phyloP scores from a whole-genome alignment of 2,329 filamentous ascomycete species.

The Stagonosporopsis cucurbitacearum region DNA sequence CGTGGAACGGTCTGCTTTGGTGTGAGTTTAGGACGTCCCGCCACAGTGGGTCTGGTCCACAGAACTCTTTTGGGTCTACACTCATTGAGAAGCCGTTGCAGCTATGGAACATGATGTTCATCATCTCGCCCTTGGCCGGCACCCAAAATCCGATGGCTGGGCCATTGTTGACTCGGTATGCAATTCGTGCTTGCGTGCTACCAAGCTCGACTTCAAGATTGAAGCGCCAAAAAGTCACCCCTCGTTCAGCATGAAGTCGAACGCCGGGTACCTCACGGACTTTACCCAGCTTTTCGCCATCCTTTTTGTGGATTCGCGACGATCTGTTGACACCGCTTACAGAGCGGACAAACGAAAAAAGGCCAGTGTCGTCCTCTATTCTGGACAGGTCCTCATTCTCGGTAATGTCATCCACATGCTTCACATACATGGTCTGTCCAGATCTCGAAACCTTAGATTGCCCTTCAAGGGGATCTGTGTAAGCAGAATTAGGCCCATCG shows the following conservation, averaged over 20 bases:
- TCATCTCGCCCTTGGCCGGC: slow-evolving; percentile 78
- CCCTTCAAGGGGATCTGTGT: slow-evolving; percentile 88
- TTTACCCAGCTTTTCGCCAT: slow-evolving; percentile 82
- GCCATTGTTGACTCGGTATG: slow-evolving; percentile 93
- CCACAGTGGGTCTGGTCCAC: slow-evolving; percentile 95
- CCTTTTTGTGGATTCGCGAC: slow-evolving; percentile 61
- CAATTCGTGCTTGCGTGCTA: slow-evolving; percentile 80
- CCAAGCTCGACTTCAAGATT: slow-evolving; percentile 90
- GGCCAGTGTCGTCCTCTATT: slow-evolving; percentile 78
- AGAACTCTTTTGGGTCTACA: slow-evolving; percentile 79
- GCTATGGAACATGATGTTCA: slow-evolving; percentile 99
- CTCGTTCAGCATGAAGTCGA: slow-evolving; percentile 82
- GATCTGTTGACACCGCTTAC: slow-evolving; percentile 40
- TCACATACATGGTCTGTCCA: slow-evolving; percentile 85
- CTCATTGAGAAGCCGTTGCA: slow-evolving; percentile 93
- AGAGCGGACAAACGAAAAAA: slow-evolving; percentile 75
- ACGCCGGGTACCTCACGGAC: slow-evolving; percentile 84
- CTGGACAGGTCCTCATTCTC: slow-evolving; percentile 79
- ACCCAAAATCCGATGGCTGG: slow-evolving; percentile 94
- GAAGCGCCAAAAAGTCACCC: slow-evolving; percentile 96
- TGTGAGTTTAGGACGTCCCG: slow-evolving; percentile 93
- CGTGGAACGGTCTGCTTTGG: slow-evolving; percentile 90
- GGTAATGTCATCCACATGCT: slow-evolving; percentile 84
- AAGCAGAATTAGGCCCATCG: slow-evolving; percentile 73
- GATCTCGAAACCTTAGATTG: slow-evolving; percentile 84